Conservation (phyloP, 2,329 filamentous ascomycete species). For the Talaromyces sp. region DNA sequence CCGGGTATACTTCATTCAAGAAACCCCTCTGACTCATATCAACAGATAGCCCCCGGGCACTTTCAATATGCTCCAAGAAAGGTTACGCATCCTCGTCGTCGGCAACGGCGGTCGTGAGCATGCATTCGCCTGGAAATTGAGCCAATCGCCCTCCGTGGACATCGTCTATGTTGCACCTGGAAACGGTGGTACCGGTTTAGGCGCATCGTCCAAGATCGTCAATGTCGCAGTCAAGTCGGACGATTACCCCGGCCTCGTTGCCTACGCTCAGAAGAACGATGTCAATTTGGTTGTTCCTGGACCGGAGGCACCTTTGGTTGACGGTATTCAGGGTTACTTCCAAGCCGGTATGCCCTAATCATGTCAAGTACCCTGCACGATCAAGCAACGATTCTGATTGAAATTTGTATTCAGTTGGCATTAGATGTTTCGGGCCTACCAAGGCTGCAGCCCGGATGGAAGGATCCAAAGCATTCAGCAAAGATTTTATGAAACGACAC, state of each 20-base stretch:
- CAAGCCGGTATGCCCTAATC: slow-evolving; percentile 47
- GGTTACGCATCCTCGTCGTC: slow-evolving; percentile 74
- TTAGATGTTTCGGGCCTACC: slow-evolving; percentile 82
- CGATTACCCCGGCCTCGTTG: slow-evolving; percentile 74
- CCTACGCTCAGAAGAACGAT: slow-evolving; percentile 68
- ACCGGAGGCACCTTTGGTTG: slow-evolving; percentile 90
- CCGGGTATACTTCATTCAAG: slow-evolving; percentile 12
- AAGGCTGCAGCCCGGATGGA: slow-evolving; percentile 85
- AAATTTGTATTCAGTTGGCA: slow-evolving; percentile 53
- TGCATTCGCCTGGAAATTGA: slow-evolving; percentile 89
- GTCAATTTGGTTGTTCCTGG: slow-evolving; percentile 86
- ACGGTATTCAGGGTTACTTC: slow-evolving; percentile 84
- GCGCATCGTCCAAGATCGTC: slow-evolving; percentile 58
- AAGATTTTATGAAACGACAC: slow-evolving; percentile 94
- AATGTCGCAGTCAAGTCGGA: slow-evolving; percentile 73
- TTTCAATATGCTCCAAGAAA: slow-evolving; percentile 42
- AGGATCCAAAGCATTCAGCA: slow-evolving; percentile 94
- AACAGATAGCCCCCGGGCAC: slow-evolving; percentile 24
- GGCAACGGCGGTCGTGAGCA: slow-evolving; percentile 95
- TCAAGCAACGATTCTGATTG: slow-evolving; percentile 2
- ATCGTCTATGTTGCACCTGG: slow-evolving; percentile 69
- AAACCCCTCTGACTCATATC: slow-evolving; percentile 14
- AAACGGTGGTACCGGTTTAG: slow-evolving; percentile 77
- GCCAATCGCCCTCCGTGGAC: slow-evolving; percentile 75
- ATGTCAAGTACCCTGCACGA: background rate